These are phyloP conservation scores for Punica granatum DNA, from an alignment of 345 rosid genomes.

Conservation along the genomic window DNA sequence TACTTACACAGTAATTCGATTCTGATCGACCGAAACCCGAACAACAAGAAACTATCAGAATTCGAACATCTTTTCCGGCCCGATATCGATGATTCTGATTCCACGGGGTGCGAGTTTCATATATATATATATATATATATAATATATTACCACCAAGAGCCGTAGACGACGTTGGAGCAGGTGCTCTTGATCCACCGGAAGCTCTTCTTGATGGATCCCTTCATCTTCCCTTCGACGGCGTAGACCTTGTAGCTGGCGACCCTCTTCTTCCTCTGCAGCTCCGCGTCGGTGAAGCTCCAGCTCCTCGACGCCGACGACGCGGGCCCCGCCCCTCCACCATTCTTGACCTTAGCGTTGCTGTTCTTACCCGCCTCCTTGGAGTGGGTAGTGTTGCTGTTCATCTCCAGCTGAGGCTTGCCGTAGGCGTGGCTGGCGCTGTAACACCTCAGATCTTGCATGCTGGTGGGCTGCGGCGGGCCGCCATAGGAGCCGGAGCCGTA, in stretches of 20 bases:
- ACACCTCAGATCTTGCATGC: constrained; percentile 60
- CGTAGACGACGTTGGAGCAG: constrained; percentile 51
- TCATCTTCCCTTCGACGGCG: constrained; percentile 81
- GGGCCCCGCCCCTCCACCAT: constrained; percentile 14
- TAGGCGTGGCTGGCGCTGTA: constrained; percentile 34
- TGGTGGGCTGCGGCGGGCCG: constrained; percentile 17
- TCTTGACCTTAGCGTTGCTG: constrained; percentile 50
- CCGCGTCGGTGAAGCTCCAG: constrained; percentile 82
- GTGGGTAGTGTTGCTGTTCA: constrained; percentile 27
- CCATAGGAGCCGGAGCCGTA: constrained; percentile 19
- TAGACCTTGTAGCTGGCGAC: constrained; percentile 82
- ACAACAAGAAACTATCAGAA: too few species aligned
- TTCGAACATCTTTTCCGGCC: too few species aligned
- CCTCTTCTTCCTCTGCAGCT: constrained; percentile 84
- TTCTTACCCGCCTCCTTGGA: too few species aligned
- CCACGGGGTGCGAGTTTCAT: too few species aligned
- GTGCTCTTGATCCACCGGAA: constrained; percentile 84
- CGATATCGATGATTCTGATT: too few species aligned
- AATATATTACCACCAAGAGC: constrained; percentile 53
- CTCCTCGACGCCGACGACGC: constrained; percentile 27
- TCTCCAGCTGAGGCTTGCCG: not conserved
- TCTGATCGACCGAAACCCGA: too few species aligned
- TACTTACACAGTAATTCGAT: too few species aligned
- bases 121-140: too few species aligned
- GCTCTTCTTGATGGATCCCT: constrained; percentile 78